Evolutionary conservation across 2,329 filamentous ascomycete genomes (phyloP).

Genomic region (Sarocladium strictum): DNA sequence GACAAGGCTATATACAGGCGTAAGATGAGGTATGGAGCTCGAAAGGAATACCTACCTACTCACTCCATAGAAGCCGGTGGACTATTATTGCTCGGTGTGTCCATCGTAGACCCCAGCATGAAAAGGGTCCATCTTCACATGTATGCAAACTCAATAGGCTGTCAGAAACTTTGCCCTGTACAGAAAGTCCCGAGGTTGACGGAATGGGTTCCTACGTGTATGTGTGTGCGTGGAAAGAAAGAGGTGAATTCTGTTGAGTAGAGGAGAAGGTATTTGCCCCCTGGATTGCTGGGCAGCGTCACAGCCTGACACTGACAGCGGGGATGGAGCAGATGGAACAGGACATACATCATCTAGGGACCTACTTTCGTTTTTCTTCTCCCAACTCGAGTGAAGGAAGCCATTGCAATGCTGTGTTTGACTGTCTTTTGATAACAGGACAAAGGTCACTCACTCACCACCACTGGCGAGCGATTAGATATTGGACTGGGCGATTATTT

Average conservation of each 20-base stretch:
- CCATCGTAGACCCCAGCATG: too few species aligned
- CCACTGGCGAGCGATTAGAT: too few species aligned
- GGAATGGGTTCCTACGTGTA: background rate
- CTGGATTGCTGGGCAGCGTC: background rate
- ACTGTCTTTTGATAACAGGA: background rate
- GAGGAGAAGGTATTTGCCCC: background rate
- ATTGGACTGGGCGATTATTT: too few species aligned
- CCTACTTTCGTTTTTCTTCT: too few species aligned
- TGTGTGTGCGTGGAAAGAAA: background rate
- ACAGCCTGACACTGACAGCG: background rate
- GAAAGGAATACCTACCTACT: too few species aligned
- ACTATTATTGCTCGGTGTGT: too few species aligned
- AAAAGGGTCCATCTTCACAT: background rate
- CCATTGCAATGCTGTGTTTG: background rate
- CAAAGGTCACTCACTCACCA: too few species aligned
- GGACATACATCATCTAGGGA: too few species aligned
- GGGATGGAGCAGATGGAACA: background rate
- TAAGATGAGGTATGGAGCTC: background rate
- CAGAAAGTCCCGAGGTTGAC: background rate
- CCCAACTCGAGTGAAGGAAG: too few species aligned
- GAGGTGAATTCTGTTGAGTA: background rate
- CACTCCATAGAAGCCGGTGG: too few species aligned
- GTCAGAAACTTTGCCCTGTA: background rate
- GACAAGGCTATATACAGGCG: background rate
- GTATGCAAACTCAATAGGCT: too few species aligned